Evolutionary conservation across 1,284 basidiomycete genomes (phyloP), one percentile per base, ranked within the genome.

Genomic region (Agroathelia rolfsii): DNA sequence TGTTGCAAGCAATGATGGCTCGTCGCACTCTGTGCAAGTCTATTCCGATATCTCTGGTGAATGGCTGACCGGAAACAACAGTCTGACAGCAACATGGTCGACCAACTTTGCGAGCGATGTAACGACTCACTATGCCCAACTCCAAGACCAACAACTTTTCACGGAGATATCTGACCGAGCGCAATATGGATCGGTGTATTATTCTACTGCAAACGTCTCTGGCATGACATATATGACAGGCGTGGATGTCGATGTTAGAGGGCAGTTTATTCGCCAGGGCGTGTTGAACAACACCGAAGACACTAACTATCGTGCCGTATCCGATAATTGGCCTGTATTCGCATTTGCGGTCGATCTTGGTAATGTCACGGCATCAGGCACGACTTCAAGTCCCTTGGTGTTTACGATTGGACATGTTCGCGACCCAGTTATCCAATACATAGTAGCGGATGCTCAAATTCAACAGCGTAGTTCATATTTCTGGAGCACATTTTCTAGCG

Each of bases 111-210:
- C n/a, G n/a, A n/a, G n/a, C n/a, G n/a, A n/a, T n/a, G n/a, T n/a
- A n/a, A n/a, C n/a, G n/a, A n/a, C n/a, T n/a, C n/a, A n/a, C n/a
- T n/a, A n/a, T n/a, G n/a, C n/a, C n/a, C n/a, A n/a, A n/a, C n/a
- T n/a, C n/a, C n/a, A n/a, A n/a, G n/a, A n/a, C n/a, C n/a, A n/a
- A n/a, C n/a, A n/a, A n/a, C n/a, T n/a, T n/a, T n/a, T n/a, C n/a
- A n/a, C n/a, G n/a, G n/a, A n/a, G n/a, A n/a, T n/a, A n/a, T n/a
- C n/a, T n/a, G n/a, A n/a, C n/a, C n/a, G n/a, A n/a, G n/a, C n/a
- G n/a, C n/a, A n/a, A n/a, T n/a, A 79, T 50, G 78, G 77, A n/a
- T 70, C 72, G 13, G 69, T 67, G 1, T 76, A 64, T 48, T 80
- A 79, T 39, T 70, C 72, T 0, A 68, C 65, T 1, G 39, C 50